Evolutionary conservation across 1,284 basidiomycete species (phyloP).

Genomic region (Volvariella volvacea): DNA sequence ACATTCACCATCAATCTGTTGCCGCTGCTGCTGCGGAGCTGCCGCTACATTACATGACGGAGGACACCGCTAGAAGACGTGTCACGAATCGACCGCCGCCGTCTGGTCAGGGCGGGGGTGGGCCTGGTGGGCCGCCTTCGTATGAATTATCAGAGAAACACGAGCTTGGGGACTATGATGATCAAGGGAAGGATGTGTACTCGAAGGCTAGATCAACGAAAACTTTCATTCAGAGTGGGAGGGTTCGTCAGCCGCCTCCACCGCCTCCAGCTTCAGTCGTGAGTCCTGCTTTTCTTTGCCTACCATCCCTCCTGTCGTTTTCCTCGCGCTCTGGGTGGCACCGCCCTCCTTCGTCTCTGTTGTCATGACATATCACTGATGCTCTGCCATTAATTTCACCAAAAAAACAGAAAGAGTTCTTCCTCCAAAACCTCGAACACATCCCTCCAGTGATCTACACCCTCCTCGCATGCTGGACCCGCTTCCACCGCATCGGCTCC

Average conservation of each 20-base stretch:
- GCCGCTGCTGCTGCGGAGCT: conserved; percentile 12
- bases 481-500: conserved; percentile 92
- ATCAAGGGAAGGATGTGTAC: conserved; percentile 72
- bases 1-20: neutral
- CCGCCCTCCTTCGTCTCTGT: neutral
- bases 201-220: conserved; percentile 49
- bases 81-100: conserved; percentile 39
- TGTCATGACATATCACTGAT: neutral
- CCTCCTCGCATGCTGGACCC: conserved; percentile 88
- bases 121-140: conserved; percentile 35
- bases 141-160: conserved; percentile 20
- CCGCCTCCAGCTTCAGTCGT: conserved; percentile 71
- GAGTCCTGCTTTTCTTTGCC: conserved; percentile 21
- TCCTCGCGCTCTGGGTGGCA: neutral
- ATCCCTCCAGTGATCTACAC: conserved; percentile 86
- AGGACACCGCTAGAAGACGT: conserved; percentile 37
- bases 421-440: conserved; percentile 79
- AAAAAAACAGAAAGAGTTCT: conserved; percentile 73
- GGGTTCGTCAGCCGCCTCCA: conserved; percentile 47
- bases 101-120: conserved; percentile 68
- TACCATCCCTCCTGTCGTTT: neutral
- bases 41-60: conserved; percentile 21
- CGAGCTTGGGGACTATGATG: conserved; percentile 35
- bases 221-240: conserved; percentile 48
- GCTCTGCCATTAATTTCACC: conserved; percentile 3